These are phyloP conservation scores for Lentinula novae-zelandiae DNA, from an alignment of 1,284 basidiomycete genomes.

Conservation along the genomic window DNA sequence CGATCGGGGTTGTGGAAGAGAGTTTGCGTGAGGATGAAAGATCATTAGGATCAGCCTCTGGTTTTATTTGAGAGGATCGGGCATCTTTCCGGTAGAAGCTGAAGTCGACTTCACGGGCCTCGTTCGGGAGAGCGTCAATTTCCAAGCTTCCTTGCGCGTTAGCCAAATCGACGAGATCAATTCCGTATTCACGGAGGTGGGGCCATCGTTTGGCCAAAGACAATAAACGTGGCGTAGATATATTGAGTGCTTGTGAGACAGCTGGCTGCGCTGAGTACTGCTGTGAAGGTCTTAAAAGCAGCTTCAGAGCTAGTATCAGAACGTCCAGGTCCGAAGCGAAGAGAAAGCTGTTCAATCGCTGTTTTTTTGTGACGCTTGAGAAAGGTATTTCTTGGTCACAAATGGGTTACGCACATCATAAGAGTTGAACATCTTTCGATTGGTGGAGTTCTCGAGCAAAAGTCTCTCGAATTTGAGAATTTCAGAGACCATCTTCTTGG, in stretches of 20 bases:
- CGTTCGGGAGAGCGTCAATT: constrained; percentile 58
- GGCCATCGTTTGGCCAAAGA: constrained; percentile 75
- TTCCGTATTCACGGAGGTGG: constrained; percentile 67
- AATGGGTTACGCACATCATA: constrained; percentile 77
- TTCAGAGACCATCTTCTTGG: constrained; percentile 76
- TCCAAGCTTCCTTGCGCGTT: constrained; percentile 47
- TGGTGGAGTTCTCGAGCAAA: constrained; percentile 96
- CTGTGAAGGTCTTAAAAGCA: constrained; percentile 90
- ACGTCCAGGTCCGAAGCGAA: constrained; percentile 89
- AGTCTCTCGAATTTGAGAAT: constrained; percentile 88
- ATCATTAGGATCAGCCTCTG: constrained; percentile 38
- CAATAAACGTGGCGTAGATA: constrained; percentile 70
- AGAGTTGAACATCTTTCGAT: constrained; percentile 93
- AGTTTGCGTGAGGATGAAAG: constrained; percentile 35
- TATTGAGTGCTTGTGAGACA: constrained; percentile 72
- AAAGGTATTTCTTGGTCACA: neutral
- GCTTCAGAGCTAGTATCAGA: constrained; percentile 78
- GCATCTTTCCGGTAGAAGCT: constrained; percentile 66
- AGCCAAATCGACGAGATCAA: constrained; percentile 68
- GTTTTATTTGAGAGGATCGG: constrained; percentile 35
- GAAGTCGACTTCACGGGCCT: constrained; percentile 73
- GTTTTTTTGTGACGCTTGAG: constrained; percentile 6
- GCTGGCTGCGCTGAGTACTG: constrained; percentile 87
- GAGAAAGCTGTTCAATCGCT: constrained; percentile 90
- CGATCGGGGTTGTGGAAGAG: constrained; percentile 17